Conservation (phyloP, 1,139 yeast species). For the Yamadazyma jaroonii region DNA sequence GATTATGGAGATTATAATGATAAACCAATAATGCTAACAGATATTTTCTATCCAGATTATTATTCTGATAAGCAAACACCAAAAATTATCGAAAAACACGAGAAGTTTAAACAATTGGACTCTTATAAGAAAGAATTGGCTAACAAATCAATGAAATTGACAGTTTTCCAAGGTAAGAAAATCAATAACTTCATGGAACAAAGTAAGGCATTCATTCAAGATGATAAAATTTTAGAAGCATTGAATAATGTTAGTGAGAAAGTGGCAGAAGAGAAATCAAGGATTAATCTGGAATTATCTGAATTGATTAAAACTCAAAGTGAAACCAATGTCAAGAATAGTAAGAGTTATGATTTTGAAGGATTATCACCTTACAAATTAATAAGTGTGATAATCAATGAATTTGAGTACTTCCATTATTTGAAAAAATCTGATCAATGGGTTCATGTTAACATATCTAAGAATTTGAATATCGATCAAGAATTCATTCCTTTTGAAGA, state of each 20-base stretch:
- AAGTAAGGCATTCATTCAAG: conserved; percentile 8
- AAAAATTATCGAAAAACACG: conserved; percentile 5
- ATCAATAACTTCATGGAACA: conserved; percentile 12
- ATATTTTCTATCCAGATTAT: conserved; percentile 13
- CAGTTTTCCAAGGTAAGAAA: conserved; percentile 15
- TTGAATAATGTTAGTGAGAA: conserved; percentile 17
- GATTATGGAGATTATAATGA: conserved; percentile 19
- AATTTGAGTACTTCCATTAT: conserved; percentile 26
- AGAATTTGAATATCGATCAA: conserved; percentile 9
- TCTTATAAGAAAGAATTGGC: conserved; percentile 16
- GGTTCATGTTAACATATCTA: conserved; percentile 15
- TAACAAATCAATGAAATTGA: conserved; percentile 23
- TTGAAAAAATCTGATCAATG: conserved; percentile 15
- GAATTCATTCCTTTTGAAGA: conserved; percentile 9
- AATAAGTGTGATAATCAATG: conserved; percentile 29
- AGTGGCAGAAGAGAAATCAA: conserved; percentile 17
- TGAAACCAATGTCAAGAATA: conserved; percentile 12
- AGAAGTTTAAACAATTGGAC: conserved; percentile 7
- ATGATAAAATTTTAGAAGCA: conserved; percentile 16
- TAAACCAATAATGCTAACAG: conserved; percentile 10
- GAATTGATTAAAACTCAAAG: conserved; percentile 10
- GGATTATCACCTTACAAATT: conserved; percentile 19
- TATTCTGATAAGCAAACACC: conserved; percentile 7
- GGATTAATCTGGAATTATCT: conserved; percentile 21
- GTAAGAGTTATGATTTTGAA: conserved; percentile 11